Conservation (phyloP, 2,329 filamentous ascomycete genomes). For the Thelonectria blattea region DNA sequence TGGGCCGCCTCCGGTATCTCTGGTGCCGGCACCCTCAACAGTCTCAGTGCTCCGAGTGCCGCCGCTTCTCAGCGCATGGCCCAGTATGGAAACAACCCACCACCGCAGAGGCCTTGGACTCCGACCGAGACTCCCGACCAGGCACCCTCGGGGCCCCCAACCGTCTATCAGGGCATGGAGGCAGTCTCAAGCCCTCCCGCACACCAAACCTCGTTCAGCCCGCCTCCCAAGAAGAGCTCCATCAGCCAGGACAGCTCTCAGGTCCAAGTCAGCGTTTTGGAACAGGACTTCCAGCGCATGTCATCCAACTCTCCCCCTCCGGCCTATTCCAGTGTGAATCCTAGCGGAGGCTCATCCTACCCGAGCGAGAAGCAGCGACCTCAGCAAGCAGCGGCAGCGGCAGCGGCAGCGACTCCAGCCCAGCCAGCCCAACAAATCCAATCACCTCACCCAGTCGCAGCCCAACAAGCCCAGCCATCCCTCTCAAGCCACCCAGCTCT, state of each 20-base stretch:
- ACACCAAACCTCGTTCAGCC: constrained; percentile 43
- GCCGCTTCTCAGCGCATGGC: constrained; percentile 82
- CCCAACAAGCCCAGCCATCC: constrained; percentile 36
- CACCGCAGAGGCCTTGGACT: constrained; percentile 77
- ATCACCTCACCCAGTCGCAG: constrained; percentile 31
- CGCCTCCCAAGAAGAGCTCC: constrained; percentile 49
- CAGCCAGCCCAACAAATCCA: constrained; percentile 32
- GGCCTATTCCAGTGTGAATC: constrained; percentile 85
- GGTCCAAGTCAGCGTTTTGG: constrained; percentile 73
- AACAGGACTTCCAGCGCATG: constrained; percentile 86
- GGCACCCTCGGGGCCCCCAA: constrained; percentile 86
- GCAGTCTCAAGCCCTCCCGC: constrained; percentile 64
- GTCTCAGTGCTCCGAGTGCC: constrained; percentile 72
- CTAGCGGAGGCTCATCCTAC: constrained; percentile 63
- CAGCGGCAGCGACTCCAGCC: constrained; percentile 40
- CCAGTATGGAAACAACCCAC: constrained; percentile 68
- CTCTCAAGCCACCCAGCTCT: constrained; percentile 19
- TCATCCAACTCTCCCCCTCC: constrained; percentile 86
- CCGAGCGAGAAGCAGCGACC: constrained; percentile 78
- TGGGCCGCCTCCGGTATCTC: constrained; percentile 93
- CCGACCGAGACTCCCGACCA: constrained; percentile 89
- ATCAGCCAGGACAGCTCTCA: constrained; percentile 42
- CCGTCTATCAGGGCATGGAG: constrained; percentile 86
- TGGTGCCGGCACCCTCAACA: constrained; percentile 81
- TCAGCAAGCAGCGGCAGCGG: constrained; percentile 36